Evolutionary conservation across 202 grass and related monocot genomes (phyloP), one percentile per base, ranked within the genome.

Genomic region (Cymbopogon flexuosus): DNA sequence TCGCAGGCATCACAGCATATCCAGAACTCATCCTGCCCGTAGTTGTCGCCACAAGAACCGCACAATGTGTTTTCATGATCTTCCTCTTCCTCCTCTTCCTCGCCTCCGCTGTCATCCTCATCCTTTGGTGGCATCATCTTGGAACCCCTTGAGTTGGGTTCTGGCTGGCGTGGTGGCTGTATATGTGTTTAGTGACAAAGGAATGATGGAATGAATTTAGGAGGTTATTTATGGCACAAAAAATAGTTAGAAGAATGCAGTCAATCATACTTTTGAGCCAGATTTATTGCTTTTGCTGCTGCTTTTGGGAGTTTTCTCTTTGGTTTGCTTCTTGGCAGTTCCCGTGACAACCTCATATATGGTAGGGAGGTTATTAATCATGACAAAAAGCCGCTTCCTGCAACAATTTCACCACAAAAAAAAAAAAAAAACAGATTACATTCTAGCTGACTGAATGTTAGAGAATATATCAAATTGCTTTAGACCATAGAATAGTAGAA

Each of bases 281-380:
- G 88, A 88, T 91, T 99, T 99, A 58, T 81, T 94, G 79, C 61
- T 94, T 79, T 91, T 91, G 80, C 43, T 90, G 88, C 75, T 86
- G 74, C 75, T 90, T 84, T 87, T 88, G 2, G 79, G 77, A 40
- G 40, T 78, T 85, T 95, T 99, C n/a, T 98, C 96, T 85, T 95
- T 97, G 14, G 85, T 77, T 68, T 88, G 90, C 65, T 98, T 98
- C 86, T 93, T 98, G 0, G 73, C 86, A 64, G 63, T 85, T 73
- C 92, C 95, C 1, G 95, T 98, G 56, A 98, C 95, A 62, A 98
- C 88, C 77, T 98, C 95, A 88, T 94, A 98, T 79, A 98, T 94
- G 3, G 90, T 98, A 19, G 95, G 90, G 67, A 98, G 95, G 75
- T 88, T 89, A 82, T 97, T 97, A 61, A 97, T 93, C 92, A 97